These are phyloP conservation scores for Solanum etuberosum DNA, from an alignment of 257 asterid genomes.

Conservation along the genomic window DNA sequence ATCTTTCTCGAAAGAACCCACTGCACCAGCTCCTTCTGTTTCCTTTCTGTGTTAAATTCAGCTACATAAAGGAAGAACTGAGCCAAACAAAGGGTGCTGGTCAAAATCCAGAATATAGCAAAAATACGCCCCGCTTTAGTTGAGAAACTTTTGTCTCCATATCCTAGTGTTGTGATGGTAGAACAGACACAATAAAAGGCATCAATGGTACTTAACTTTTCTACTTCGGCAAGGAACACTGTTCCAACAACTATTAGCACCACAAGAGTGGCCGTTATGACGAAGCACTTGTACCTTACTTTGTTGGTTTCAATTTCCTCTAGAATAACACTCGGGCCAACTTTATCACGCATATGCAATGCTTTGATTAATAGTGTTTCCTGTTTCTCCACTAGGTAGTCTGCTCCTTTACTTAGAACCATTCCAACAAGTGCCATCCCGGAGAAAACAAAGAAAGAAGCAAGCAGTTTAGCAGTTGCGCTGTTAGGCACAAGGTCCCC, in stretches of 20 bases:
- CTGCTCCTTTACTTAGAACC: conserved; percentile 69
- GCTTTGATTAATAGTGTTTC: conserved; percentile 57
- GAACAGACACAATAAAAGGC: conserved; percentile 85
- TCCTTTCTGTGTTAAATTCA: conserved; percentile 64
- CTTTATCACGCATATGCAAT: conserved; percentile 30
- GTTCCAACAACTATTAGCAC: conserved; percentile 48
- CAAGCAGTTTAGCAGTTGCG: conserved; percentile 53
- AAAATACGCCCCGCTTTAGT: conserved; percentile 74
- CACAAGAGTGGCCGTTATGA: conserved; percentile 20
- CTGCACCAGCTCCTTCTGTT: conserved; percentile 48
- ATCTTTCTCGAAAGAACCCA: conserved; percentile 47
- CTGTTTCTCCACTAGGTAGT: conserved; percentile 74
- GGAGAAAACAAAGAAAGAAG: conserved; percentile 80
- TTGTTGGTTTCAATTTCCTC: conserved; percentile 54
- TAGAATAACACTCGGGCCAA: conserved; percentile 27
- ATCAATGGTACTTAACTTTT: conserved; percentile 52
- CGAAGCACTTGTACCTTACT: conserved; percentile 45
- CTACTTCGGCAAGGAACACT: conserved; percentile 38
- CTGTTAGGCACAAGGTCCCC: conserved; percentile 88
- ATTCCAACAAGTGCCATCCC: conserved; percentile 75
- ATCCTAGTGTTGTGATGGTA: conserved; percentile 82
- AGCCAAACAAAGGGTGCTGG: conserved; percentile 64
- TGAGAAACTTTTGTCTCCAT: conserved; percentile 91
- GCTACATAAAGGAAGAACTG: conserved; percentile 64
- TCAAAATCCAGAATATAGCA: conserved; percentile 80